These are phyloP conservation scores for Arctium minus DNA, from an alignment of 129 eudicot genomes.

Conservation along the genomic window DNA sequence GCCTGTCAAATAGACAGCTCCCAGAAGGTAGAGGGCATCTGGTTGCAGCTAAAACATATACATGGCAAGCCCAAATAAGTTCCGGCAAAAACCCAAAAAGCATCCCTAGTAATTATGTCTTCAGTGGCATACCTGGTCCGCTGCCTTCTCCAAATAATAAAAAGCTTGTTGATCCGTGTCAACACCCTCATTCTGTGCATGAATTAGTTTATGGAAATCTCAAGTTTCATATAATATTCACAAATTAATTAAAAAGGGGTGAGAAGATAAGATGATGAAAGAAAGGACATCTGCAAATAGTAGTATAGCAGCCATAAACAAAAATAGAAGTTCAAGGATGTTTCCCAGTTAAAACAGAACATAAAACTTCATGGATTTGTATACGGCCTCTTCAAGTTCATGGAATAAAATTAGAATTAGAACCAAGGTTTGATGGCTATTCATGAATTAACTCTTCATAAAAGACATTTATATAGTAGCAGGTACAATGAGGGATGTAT, in stretches of 20 bases:
- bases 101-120: background rate
- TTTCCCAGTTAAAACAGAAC: background rate
- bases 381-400: background rate
- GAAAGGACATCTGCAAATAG: background rate
- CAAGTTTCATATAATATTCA: background rate
- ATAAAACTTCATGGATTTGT: background rate
- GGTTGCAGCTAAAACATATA: constrained; percentile 68
- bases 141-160: constrained; percentile 75
- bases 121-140: constrained; percentile 52
- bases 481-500: background rate
- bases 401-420: background rate
- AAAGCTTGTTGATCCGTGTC: constrained; percentile 76
- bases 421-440: background rate
- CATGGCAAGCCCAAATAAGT: constrained; percentile 1
- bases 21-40: constrained; percentile 82
- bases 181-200: constrained; percentile 61
- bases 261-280: background rate
- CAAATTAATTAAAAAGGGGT: background rate
- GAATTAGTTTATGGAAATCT: background rate
- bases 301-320: background rate
- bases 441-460: background rate
- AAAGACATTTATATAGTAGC: background rate
- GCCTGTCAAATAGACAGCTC: constrained; percentile 69
- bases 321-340: background rate
- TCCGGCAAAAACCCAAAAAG: background rate